Base-by-base conservation (phyloP, 768 basidiomycete genomes). In the Mycena belliarum region DNA sequence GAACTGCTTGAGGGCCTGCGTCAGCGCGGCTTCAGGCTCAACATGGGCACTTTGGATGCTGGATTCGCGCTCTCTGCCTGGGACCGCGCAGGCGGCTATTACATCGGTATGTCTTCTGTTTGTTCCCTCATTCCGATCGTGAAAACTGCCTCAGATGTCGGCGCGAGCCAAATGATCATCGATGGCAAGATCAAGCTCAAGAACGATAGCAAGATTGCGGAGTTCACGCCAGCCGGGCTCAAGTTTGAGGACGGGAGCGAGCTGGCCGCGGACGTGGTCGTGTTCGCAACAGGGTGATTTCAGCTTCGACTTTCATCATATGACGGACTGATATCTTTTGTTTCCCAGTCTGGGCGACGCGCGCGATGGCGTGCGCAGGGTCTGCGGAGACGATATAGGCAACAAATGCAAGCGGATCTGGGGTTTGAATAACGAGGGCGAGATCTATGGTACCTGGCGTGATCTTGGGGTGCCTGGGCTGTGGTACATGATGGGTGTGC, bases 161-260 rank as follows among this genome's bases (percentile, higher is more conserved):
- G 86, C 56, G 83, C 79, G 5, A 80, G 80, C 55, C 79, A 84
- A 66, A 73, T 83, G 58, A 83, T 89, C 60, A 77, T 81, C 26
- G 83, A 87, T 59, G 83, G 86, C 21, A 84, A 87, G 68, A 87
- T 89, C 73, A 87, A 88, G 68, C 72, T 89, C 61, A 89, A 89
- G 73, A 84, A 79, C 68, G 85, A 84, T 57, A 73, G 75, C 50
- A 70, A 69, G 28, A 79, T 87, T 49, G 66, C 75, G 25, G 67
- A 67, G 32, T 81, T 83, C 66, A 80, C 76, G 0, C 66, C 74
- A 58, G 71, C 65, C 1, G 78, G 79, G 4, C 65, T 85, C 14
- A 71, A 73, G 49, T 85, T 85, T 58, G 77, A 77, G 48, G 71
- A 84, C 57, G 81, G 81, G 3, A 74, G 71, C 21, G 73, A 75